These are phyloP conservation scores for Metarhizium guizhouense DNA, from an alignment of 2,329 filamentous ascomycete genomes.

Conservation along the genomic window DNA sequence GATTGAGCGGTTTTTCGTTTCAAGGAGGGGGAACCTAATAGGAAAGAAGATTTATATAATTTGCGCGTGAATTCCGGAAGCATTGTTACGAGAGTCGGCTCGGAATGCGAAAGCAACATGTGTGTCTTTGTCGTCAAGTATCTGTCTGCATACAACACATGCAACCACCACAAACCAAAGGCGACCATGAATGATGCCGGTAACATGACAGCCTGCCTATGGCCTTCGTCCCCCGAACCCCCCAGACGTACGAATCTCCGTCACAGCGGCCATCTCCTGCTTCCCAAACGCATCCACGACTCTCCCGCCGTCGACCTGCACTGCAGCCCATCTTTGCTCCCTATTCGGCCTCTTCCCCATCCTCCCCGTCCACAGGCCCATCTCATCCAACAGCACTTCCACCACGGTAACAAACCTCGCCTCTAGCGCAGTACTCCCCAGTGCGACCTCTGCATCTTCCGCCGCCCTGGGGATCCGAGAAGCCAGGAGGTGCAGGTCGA, in stretches of 20 bases:
- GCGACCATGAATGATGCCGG: background rate
- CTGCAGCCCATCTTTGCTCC: slow-evolving; percentile 45
- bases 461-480: slow-evolving; percentile 31
- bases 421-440: background rate
- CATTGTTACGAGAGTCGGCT: background rate
- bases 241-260: slow-evolving; percentile 4
- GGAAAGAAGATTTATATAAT: background rate
- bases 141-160: no score
- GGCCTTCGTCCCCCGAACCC: slow-evolving; percentile 8
- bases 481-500: slow-evolving; percentile 46
- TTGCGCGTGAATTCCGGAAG: background rate
- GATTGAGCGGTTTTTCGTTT: slow-evolving; percentile 1
- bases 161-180: no score
- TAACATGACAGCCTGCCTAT: background rate
- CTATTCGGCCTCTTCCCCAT: slow-evolving; percentile 23
- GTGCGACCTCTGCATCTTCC: slow-evolving; percentile 27
- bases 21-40: background rate
- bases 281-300: slow-evolving; percentile 30
- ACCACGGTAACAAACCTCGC: slow-evolving; percentile 31
- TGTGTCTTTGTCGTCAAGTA: background rate
- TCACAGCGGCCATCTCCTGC: background rate
- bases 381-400: slow-evolving; percentile 43
- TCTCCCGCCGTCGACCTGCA: slow-evolving; percentile 31
- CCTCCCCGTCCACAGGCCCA: slow-evolving; percentile 33
- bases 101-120: background rate